Conservation (phyloP, 2,329 filamentous ascomycete genomes). For the Atkinsonella hypoxylon region DNA sequence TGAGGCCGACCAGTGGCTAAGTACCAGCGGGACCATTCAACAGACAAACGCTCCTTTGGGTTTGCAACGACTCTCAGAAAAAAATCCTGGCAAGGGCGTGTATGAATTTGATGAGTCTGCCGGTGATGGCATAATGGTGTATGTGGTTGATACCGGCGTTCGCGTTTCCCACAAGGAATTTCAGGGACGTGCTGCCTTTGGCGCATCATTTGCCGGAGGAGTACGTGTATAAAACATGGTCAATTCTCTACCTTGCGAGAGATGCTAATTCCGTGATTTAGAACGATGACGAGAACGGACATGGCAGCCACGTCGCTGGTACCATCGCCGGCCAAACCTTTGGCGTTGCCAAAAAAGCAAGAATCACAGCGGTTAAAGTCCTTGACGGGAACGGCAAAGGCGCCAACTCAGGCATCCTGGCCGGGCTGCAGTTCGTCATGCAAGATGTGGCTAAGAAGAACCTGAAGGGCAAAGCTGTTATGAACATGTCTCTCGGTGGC, state of each 20-base stretch:
- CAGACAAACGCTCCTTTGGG: constrained; percentile 43
- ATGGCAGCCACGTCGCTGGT: constrained; percentile 52
- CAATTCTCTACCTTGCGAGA: too few relatives aligned
- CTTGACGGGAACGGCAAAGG: constrained; percentile 32
- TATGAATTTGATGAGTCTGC: constrained; percentile 39
- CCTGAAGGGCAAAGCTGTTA: constrained; percentile 40
- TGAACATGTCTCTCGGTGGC: constrained; percentile 53
- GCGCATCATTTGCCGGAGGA: constrained; percentile 39
- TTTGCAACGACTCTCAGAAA: constrained; percentile 40
- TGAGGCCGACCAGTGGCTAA: constrained; percentile 40
- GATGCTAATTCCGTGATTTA: too few relatives aligned
- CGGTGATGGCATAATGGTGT: constrained; percentile 46
- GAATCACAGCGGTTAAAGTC: constrained; percentile 47
- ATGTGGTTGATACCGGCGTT: constrained; percentile 56
- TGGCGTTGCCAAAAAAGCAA: constrained; percentile 48
- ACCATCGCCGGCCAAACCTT: constrained; percentile 49
- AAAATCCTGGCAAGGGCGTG: constrained; percentile 16
- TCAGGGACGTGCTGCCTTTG: constrained; percentile 41
- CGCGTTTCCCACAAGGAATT: constrained; percentile 42
- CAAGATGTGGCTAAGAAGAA: constrained; percentile 30
- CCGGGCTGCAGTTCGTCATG: constrained; percentile 46
- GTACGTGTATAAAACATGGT: constrained; percentile 20
- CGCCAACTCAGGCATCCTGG: constrained; percentile 32
- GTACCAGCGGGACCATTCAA: constrained; percentile 28
- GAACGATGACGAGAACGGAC: constrained; percentile 41